Evolutionary conservation across 768 basidiomycete species (phyloP).

Genomic region (Gymnopilus junonius): DNA sequence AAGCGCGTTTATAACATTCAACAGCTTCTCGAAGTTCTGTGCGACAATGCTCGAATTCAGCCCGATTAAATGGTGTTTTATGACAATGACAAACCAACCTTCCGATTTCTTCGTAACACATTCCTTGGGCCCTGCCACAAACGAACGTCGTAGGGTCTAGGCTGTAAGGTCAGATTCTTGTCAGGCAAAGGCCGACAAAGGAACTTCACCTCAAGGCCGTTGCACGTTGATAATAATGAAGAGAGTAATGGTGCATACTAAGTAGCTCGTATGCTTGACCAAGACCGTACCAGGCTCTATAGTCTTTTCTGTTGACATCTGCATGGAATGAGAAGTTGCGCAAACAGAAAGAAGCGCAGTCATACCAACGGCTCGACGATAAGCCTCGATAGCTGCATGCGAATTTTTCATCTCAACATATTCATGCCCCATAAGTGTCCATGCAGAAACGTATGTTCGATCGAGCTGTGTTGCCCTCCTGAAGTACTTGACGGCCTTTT

Average conservation of each 20-base stretch:
- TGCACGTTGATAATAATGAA: constrained; percentile 96
- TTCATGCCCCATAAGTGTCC: constrained; percentile 99
- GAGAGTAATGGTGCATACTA: constrained; percentile 95
- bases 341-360: neutral
- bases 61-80: neutral
- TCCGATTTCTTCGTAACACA: constrained; percentile 92
- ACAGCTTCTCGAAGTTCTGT: constrained; percentile 87
- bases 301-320: constrained; percentile 98
- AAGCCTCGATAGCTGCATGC: constrained; percentile 98
- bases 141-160: constrained; percentile 92
- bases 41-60: constrained; percentile 5
- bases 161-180: neutral
- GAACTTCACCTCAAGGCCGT: constrained; percentile 80
- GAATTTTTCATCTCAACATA: constrained; percentile 99
- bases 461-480: constrained; percentile 94
- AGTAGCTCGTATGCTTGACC: constrained; percentile 97
- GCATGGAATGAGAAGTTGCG: neutral
- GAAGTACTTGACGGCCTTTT: constrained; percentile 96
- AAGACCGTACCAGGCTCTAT: constrained; percentile 97
- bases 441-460: constrained; percentile 92
- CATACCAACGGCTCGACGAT: constrained; percentile 92
- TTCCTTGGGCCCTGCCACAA: constrained; percentile 95
- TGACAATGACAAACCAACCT: constrained; percentile 62
- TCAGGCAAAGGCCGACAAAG: neutral
- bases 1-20: constrained; percentile 88